These are phyloP conservation scores for thale cress (Arabidopsis thaliana) DNA, from an alignment of 345 rosid genomes.

Conservation along the genomic window DNA sequence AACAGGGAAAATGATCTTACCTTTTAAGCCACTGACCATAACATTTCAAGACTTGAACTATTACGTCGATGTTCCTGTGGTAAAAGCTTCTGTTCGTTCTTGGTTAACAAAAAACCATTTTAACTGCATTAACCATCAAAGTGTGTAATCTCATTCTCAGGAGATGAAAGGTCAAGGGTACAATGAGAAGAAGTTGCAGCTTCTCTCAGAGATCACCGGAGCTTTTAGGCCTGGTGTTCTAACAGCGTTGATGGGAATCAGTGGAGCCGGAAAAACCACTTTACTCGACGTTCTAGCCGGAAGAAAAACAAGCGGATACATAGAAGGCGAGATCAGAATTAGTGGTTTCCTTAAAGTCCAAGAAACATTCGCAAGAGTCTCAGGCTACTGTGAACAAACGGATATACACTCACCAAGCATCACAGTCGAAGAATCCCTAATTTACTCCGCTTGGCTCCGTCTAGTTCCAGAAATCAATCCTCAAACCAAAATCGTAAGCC, in stretches of 20 bases:
- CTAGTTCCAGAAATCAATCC: conserved; percentile 62
- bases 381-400: conserved; percentile 83
- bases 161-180: conserved; percentile 62
- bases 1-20: conserved; percentile 64
- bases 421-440: conserved; percentile 71
- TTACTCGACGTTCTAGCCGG: conserved; percentile 86
- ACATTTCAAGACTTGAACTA: conserved; percentile 72
- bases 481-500: conserved; percentile 55
- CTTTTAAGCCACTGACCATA: conserved; percentile 75
- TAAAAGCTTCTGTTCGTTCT: conserved; percentile 33
- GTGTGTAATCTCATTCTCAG: conserved; percentile 36
- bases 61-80: conserved; percentile 77
- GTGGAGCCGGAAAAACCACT: conserved; percentile 93
- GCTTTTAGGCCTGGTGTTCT: conserved; percentile 78
- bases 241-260: conserved; percentile 84
- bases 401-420: conserved; percentile 82
- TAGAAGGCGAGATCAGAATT: conserved; percentile 73
- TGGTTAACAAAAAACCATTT: background rate
- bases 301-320: conserved; percentile 76
- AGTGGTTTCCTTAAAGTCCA: conserved; percentile 77
- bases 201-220: conserved; percentile 68
- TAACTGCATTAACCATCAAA: background rate
- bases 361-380: conserved; percentile 78
- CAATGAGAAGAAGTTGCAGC: conserved; percentile 56
- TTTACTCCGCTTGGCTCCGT: conserved; percentile 84